Conservation (phyloP, 2,329 filamentous ascomycete genomes). For the Pseudomassariella vexata region DNA sequence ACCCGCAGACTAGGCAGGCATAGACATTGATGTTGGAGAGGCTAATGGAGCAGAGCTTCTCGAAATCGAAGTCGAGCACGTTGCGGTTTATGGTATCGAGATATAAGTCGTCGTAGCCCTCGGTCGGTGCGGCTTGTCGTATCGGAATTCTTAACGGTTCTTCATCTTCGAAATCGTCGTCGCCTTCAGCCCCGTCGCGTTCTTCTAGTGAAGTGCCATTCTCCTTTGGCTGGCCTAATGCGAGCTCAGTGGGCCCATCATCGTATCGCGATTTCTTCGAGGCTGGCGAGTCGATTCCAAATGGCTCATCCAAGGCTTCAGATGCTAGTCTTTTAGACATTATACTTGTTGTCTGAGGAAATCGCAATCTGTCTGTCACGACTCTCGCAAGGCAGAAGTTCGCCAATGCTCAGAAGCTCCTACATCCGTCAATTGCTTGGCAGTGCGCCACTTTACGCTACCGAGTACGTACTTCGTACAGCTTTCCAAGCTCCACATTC, state of each 20-base stretch:
- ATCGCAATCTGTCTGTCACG: no score
- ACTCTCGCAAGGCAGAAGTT: no score
- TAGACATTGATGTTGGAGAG: constrained; percentile 99
- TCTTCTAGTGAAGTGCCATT: constrained; percentile 21
- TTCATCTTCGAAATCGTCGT: constrained; percentile 33
- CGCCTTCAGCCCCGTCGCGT: constrained; percentile 29
- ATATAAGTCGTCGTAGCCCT: constrained; percentile 92
- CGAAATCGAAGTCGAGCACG: constrained; percentile 96
- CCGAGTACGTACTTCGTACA: no score
- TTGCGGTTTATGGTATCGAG: constrained; percentile 93
- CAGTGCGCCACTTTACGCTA: no score
- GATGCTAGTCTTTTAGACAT: constrained; percentile 55
- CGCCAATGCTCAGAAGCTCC: no score
- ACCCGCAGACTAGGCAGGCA: constrained; percentile 94
- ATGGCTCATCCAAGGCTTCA: constrained; percentile 53
- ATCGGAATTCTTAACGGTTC: constrained; percentile 36
- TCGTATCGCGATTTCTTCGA: constrained; percentile 53
- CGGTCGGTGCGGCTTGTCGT: constrained; percentile 72
- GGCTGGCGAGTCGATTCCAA: constrained; percentile 48
- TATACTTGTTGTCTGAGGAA: background rate
- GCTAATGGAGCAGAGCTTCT: constrained; percentile 94
- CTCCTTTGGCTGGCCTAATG: constrained; percentile 9
- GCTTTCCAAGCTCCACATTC: no score
- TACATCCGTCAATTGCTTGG: no score
- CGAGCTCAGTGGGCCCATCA: constrained; percentile 26